A percentile compares a stretch with the other conserved stretches of the same genome.
These are phyloP conservation scores for Urtica urens DNA, from an alignment of 306 rosid species.

Conservation along the genomic window DNA sequence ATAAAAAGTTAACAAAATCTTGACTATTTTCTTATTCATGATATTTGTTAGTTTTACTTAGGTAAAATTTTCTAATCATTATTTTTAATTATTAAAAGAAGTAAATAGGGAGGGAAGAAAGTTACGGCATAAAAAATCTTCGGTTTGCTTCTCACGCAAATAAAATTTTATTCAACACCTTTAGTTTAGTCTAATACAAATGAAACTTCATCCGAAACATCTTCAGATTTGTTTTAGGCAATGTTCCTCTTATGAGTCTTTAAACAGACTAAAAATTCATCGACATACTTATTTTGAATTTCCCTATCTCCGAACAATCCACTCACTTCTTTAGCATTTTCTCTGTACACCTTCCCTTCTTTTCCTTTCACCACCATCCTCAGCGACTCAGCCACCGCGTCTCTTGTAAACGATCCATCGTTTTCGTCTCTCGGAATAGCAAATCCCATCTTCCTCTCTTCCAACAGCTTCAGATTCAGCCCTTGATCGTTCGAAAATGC, in stretches of 20 bases:
- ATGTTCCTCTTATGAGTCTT: constrained; percentile 1
- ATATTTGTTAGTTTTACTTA: too few relatives aligned
- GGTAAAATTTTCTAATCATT: too few relatives aligned
- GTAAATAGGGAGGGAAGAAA: too few relatives aligned
- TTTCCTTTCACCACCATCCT: not conserved
- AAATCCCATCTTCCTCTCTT: not conserved
- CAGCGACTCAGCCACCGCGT: not conserved
- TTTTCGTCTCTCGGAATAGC: constrained; percentile 1
- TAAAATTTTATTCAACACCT: too few relatives aligned
- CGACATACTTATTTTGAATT: not conserved
- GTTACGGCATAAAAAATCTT: too few relatives aligned
- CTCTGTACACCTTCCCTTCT: constrained; percentile 6
- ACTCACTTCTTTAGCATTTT: not conserved
- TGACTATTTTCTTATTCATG: too few relatives aligned
- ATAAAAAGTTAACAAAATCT: too few relatives aligned
- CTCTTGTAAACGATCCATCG: constrained; percentile 1
- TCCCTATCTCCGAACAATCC: not conserved
- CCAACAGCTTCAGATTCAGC: constrained; percentile 15
- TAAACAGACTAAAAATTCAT: not conserved
- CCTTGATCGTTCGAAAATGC: constrained; percentile 18
- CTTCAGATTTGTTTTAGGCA: too few relatives aligned
- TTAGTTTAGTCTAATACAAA: too few relatives aligned
- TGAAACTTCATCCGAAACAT: too few relatives aligned
- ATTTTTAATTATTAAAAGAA: too few relatives aligned
- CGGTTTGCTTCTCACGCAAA: too few relatives aligned